Conservation (phyloP, 2,329 filamentous ascomycete genomes). For the Diaporthe longicolla region DNA sequence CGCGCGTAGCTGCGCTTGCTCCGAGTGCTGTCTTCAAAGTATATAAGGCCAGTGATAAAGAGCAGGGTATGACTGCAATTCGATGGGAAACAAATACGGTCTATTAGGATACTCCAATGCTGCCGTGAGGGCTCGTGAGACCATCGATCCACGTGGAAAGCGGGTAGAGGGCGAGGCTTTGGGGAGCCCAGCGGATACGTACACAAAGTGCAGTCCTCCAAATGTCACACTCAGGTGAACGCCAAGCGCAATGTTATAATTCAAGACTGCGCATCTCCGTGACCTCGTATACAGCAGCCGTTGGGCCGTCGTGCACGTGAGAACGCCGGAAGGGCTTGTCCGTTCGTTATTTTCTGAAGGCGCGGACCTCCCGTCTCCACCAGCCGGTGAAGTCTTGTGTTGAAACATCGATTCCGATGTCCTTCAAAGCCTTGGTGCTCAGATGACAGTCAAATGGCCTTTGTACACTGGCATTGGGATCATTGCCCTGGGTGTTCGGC, state of each 20-base stretch:
- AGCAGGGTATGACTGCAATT: not conserved
- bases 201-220: not conserved
- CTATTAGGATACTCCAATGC: not conserved
- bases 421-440: slow-evolving; percentile 79
- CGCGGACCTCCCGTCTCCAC: slow-evolving; percentile 79
- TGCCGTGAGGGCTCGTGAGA: slow-evolving; percentile 1
- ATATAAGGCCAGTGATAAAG: not conserved
- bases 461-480: slow-evolving; percentile 78
- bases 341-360: slow-evolving; percentile 66
- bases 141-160: slow-evolving; percentile 26
- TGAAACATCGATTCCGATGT: slow-evolving; percentile 80
- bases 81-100: not conserved
- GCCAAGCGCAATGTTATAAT: slow-evolving; percentile 1
- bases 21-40: not conserved
- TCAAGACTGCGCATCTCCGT: not conserved
- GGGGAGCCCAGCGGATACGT: slow-evolving; percentile 1
- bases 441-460: slow-evolving; percentile 91
- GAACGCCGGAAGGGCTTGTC: not conserved
- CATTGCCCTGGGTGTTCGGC: slow-evolving; percentile 79
- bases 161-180: slow-evolving; percentile 3
- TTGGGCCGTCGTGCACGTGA: not conserved
- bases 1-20: not conserved
- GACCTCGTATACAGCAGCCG: not conserved
- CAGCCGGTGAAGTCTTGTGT: slow-evolving; percentile 84
- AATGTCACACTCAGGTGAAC: not conserved